Evolutionary conservation across 1,284 basidiomycete species (phyloP), one percentile per base, ranked within the genome.

Genomic region (Austroboletus novae-zelandiae): DNA sequence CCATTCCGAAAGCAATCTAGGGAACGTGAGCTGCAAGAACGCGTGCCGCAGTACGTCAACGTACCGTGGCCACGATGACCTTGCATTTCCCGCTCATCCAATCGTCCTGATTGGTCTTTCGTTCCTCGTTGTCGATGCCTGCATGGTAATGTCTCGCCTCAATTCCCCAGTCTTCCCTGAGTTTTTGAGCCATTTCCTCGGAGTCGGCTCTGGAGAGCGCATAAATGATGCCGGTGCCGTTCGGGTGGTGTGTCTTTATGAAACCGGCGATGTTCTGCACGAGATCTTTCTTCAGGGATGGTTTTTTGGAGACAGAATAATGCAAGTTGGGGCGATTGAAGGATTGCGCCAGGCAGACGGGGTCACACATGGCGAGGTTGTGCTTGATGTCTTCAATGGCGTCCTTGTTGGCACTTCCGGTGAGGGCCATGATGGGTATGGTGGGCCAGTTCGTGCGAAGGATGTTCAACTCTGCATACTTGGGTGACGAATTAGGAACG

Each of bases 1-100:
- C 96, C 96, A 99, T 98, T 9, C 96, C 96, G 66, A 98, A 98
- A 0, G 92, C 92, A 57, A 92, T 79, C 85, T 88, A 41, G 25
- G 20, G 50, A 17, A 29, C 27, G 20, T 56, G 34, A 57, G 51
- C 34, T 9, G 58, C 52, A 60, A 48, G 41, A 51, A 49, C 20
- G 5, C 15, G 51, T 45, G 17, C 11, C 14, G 30, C 10, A 52
- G 31, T 52, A 50, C 14, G 13, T 25, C 44, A 51, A 27, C 64
- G 72, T 66, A 84, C 86, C 34, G 96, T 99, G 1, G 95, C 96
- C 30, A 97, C 93, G 50, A 99, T 93, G 53, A 99, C 83, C 47
- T 84, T 77, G 58, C 87, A 83, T 32, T 78, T 71, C 30, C 86
- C 88, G 2, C 69, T 69, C 69, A 89, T 86, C 95, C 94, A 98